Percentiles rank a stretch among this genome's conserved stretches.
phyloP scores from a whole-genome alignment of 768 basidiomycete genomes.

The Flagelloscypha sp. region DNA sequence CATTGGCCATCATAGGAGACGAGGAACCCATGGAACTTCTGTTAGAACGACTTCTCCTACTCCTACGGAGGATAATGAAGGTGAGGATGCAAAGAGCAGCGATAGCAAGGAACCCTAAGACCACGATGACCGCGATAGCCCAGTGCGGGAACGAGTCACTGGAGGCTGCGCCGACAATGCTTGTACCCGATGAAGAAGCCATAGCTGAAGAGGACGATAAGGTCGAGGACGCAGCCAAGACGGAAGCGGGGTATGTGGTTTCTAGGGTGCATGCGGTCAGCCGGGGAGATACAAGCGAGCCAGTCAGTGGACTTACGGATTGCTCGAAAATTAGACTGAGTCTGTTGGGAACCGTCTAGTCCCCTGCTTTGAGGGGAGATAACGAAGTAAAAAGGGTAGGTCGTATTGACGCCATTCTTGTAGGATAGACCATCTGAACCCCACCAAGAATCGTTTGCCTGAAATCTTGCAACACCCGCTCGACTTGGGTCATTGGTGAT shows the following conservation, averaged over 20 bases:
- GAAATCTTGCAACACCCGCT: constrained; percentile 44
- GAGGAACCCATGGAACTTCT: constrained; percentile 73
- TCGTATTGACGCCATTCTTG: constrained; percentile 38
- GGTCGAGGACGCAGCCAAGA: constrained; percentile 51
- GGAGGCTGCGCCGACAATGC: constrained; percentile 21
- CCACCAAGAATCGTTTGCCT: constrained; percentile 73
- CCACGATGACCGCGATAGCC: constrained; percentile 87
- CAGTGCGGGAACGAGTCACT: constrained; percentile 62
- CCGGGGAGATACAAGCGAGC: background rate
- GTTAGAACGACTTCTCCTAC: constrained; percentile 47
- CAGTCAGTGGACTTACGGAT: constrained; percentile 53
- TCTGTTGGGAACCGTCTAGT: constrained; percentile 50
- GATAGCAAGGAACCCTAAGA: constrained; percentile 80
- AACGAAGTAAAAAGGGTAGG: constrained; percentile 73
- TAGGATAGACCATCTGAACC: constrained; percentile 42
- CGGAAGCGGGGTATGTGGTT: constrained; percentile 67
- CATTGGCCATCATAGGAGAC: constrained; percentile 76
- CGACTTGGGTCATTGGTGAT: constrained; percentile 39
- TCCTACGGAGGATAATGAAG: constrained; percentile 66
- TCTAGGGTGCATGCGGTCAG: constrained; percentile 31
- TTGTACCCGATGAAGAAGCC: constrained; percentile 23
- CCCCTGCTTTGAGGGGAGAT: constrained; percentile 51
- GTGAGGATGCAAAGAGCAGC: constrained; percentile 56
- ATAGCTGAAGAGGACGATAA: constrained; percentile 33
- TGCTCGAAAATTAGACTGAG: constrained; percentile 70